phyloP scores from a whole-genome alignment of 2,329 filamentous ascomycete species.

The Fusarium agapanthi region DNA sequence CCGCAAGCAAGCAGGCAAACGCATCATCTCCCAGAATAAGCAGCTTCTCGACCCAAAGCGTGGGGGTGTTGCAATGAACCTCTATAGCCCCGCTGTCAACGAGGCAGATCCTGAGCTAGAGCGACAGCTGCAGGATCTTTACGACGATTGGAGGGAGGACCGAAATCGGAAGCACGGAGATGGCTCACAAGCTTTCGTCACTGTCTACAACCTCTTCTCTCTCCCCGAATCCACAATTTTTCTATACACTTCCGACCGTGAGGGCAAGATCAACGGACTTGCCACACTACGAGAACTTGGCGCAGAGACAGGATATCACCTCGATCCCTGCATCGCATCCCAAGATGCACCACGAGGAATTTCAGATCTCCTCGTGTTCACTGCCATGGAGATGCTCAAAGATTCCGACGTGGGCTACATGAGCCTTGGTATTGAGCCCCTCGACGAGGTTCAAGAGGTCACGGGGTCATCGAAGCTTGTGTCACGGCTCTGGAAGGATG shows the following conservation, averaged over 20 bases:
- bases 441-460: background rate
- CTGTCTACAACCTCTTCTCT: slow-evolving; percentile 3
- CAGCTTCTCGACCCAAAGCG: slow-evolving; percentile 6
- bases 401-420: slow-evolving; percentile 1
- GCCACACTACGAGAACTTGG: slow-evolving; percentile 10
- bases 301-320: background rate
- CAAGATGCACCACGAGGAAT: background rate
- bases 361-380: slow-evolving; percentile 3
- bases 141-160: slow-evolving; percentile 5
- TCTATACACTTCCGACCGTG: background rate
- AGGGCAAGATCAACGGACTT: slow-evolving; percentile 1
- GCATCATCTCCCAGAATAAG: slow-evolving; percentile 3
- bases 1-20: background rate
- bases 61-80: background rate
- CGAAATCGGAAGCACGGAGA: background rate
- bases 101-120: background rate
- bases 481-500: background rate
- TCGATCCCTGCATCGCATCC: slow-evolving; percentile 12
- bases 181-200: slow-evolving; percentile 3
- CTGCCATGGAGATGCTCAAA: background rate
- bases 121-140: background rate
- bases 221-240: background rate
- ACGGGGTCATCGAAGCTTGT: background rate
- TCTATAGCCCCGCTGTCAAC: background rate
- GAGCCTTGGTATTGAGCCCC: slow-evolving; percentile 1